phyloP scores from a whole-genome alignment of 2,329 filamentous ascomycete genomes.

The Ophiostoma piceae region DNA sequence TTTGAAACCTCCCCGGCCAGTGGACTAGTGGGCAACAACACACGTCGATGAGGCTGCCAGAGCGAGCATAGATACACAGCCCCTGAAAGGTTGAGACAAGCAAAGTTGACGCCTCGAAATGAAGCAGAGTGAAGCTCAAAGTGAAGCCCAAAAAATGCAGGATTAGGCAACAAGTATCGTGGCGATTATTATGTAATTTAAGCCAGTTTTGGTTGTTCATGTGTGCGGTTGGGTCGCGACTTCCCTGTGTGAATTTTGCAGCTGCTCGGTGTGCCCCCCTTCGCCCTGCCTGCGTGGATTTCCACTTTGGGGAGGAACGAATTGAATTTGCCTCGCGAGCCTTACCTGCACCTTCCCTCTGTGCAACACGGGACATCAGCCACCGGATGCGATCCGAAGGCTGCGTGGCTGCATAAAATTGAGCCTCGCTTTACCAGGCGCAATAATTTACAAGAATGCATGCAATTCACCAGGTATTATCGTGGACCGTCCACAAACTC shows the following conservation, averaged over 20 bases:
- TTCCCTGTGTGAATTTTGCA: neutral
- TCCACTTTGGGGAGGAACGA: neutral
- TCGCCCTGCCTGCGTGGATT: neutral
- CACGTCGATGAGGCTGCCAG: slow-evolving; percentile 18
- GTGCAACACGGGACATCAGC: neutral
- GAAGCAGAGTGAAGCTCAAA: no score
- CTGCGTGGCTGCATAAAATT: neutral
- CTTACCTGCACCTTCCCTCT: neutral
- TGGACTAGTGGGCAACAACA: slow-evolving; percentile 12
- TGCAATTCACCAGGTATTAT: neutral
- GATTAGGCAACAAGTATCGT: neutral
- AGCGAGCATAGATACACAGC: neutral
- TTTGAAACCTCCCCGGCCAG: slow-evolving; percentile 17
- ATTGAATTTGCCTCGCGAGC: slow-evolving; percentile 2
- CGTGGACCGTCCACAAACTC: neutral
- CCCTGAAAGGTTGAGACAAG: neutral
- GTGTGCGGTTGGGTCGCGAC: neutral
- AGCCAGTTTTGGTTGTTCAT: no score
- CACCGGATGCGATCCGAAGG: neutral
- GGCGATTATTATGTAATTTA: neutral
- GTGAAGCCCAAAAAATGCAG: neutral
- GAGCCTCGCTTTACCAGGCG: neutral
- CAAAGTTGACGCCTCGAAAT: neutral
- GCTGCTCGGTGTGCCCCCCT: neutral
- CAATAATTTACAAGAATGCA: neutral